Conservation (phyloP, 176 grass and related monocot species). For the Carex kokanica region DNA sequence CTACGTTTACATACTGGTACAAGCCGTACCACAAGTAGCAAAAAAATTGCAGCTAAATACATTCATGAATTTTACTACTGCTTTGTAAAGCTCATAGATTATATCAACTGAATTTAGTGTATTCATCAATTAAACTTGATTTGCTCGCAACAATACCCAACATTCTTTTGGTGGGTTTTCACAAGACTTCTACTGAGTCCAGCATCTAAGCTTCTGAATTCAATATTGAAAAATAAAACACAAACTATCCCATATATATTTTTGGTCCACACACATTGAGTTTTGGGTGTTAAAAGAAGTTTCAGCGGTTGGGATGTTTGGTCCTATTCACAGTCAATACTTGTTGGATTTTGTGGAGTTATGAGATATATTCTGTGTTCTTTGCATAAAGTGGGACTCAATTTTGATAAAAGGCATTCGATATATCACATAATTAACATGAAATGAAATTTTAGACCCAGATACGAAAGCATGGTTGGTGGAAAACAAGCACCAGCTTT, state of each 20-base stretch:
- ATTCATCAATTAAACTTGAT: background rate
- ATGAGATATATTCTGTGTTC: background rate
- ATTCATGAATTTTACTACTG: background rate
- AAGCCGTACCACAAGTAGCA: background rate
- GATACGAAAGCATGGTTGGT: slow-evolving; percentile 81
- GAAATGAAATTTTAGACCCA: slow-evolving; percentile 54
- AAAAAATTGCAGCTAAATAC: background rate
- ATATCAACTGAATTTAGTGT: slow-evolving; percentile 3
- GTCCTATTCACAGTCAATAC: background rate
- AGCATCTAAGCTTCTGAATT: background rate
- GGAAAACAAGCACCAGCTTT: slow-evolving; percentile 67
- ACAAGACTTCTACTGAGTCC: background rate
- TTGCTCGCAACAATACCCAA: background rate
- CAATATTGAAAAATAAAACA: background rate
- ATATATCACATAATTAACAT: background rate
- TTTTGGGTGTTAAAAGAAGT: background rate
- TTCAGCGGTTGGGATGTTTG: background rate
- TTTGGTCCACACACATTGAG: background rate
- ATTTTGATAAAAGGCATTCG: background rate
- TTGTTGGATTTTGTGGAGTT: background rate
- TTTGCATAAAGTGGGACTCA: background rate
- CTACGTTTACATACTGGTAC: background rate
- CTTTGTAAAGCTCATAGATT: background rate
- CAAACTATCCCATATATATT: background rate
- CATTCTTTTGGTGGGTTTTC: background rate